Evolutionary conservation across 208 protist species (phyloP), one percentile per base, ranked within the genome.

Genomic region (Jaenimonas drosophilae): DNA sequence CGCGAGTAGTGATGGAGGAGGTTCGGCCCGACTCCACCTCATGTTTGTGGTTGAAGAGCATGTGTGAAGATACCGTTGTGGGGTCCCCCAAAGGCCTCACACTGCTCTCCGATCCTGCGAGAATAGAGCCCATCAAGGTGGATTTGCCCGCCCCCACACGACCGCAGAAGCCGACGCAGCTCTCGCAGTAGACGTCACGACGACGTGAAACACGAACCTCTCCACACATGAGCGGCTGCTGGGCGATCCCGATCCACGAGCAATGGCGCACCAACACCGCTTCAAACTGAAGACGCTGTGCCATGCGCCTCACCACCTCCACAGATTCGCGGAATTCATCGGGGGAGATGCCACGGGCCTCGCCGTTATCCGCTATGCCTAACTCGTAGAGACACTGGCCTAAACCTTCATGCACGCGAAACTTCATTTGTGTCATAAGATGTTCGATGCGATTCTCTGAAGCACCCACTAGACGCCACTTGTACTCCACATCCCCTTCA

Each of bases 401-500:
- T 16, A 77, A 64, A 17, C 95, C 95, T 48, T 97, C 96, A 14
- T 54, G 64, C 6, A 97, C 64, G 16, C 96, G 69, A 58, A 88
- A 98, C 45, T 94, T 83, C 75, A 98, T 87, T 62, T 98, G 96
- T 6, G 88, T 96, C 4, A 96, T 64, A 12, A 98, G 76, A 41
- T 97, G 94, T 54, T 95, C 70, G 25, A 98, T 76, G 28, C 96
- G 72, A 7, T 64, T 51, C 9, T 57, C 45, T 0, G 88, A 83
- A 44, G 91, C 54, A 20, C 54, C 65, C 0, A 88, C 76, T 7
- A 98, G 76, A 21, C 96, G 88, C 80, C 88, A 95, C 66, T 98
- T 98, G 71, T 98, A 98, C 70, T 98, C 94, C 28, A 97, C 76
- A 66, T 94, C 85, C 19, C 96, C 96, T 47, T 94, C 83, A 28